These are phyloP conservation scores for Ophiostoma sp. DNA, from an alignment of 2,329 filamentous ascomycete species.

Conservation along the genomic window DNA sequence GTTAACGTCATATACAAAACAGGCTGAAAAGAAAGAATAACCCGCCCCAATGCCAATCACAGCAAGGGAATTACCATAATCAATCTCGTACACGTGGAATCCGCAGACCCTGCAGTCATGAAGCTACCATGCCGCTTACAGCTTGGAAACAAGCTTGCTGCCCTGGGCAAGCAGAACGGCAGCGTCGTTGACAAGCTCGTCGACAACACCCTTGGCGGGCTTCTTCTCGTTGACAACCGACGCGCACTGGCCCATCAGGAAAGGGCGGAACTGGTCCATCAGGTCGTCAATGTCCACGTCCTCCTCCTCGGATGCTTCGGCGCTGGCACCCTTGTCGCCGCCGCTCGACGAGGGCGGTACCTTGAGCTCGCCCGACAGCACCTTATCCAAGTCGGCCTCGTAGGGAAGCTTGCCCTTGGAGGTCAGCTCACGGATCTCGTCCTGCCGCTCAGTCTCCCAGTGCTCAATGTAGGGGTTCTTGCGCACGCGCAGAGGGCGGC, in stretches of 20 bases:
- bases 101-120: not conserved
- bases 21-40: not conserved
- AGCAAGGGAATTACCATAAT: not conserved
- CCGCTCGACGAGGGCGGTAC: constrained; percentile 54
- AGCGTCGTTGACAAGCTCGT: constrained; percentile 86
- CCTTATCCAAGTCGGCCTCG: constrained; percentile 85
- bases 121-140: constrained; percentile 44
- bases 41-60: not conserved
- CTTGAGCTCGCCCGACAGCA: constrained; percentile 58
- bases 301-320: constrained; percentile 57
- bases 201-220: constrained; percentile 83
- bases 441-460: constrained; percentile 88
- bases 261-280: constrained; percentile 86
- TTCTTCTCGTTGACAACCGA: constrained; percentile 92
- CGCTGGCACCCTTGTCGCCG: constrained; percentile 60
- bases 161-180: constrained; percentile 64
- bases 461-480: constrained; percentile 90
- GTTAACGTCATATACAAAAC: constrained; percentile 8
- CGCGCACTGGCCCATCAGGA: constrained; percentile 93
- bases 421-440: constrained; percentile 90
- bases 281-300: constrained; percentile 72
- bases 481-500: constrained; percentile 86
- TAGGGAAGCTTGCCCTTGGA: constrained; percentile 86
- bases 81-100: not conserved
- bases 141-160: constrained; percentile 61